A percentile compares a stretch with the other conserved stretches of the same genome.
Evolutionary conservation across 73 alveolate genomes (phyloP).

Genomic region (Symbiodinium pilosum): DNA sequence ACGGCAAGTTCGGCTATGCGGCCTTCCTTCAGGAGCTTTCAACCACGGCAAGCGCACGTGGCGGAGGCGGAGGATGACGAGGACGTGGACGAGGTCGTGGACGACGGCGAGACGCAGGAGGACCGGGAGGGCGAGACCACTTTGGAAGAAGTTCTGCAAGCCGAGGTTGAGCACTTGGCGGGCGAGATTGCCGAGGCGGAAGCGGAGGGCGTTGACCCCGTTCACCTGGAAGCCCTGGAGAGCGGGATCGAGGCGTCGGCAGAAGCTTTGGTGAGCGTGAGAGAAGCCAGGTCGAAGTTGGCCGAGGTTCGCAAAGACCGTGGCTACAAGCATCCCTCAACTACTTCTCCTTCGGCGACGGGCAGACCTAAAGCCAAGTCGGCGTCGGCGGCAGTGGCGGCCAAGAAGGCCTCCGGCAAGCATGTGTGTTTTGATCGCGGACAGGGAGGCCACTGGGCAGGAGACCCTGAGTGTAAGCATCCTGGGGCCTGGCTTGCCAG

Average conservation of each 20-base stretch:
- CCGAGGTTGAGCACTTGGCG: not conserved
- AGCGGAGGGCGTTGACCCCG: conserved; percentile 2
- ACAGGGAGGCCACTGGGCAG: not conserved
- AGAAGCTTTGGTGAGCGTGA: not conserved
- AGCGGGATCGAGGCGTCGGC: not conserved
- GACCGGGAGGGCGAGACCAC: not conserved
- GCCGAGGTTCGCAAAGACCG: not conserved
- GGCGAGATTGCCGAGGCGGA: not conserved
- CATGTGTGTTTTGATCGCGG: not conserved
- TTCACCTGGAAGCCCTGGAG: not conserved
- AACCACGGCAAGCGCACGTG: not conserved
- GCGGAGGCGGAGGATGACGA: not conserved
- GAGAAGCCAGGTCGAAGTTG: not conserved
- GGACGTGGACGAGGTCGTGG: not conserved
- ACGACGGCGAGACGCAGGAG: not conserved
- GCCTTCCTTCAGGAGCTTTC: too few relatives aligned
- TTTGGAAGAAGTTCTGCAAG: not conserved
- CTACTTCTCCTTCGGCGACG: not conserved
- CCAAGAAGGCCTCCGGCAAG: not conserved
- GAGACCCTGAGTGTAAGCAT: not conserved
- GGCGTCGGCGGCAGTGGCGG: not conserved
- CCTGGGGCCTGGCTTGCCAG: not conserved
- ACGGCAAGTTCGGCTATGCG: not conserved
- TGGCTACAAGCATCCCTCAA: not conserved
- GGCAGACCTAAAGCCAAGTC: not conserved